Evolutionary conservation across 768 basidiomycete species (phyloP), one percentile per base, ranked within the genome.

Genomic region (Rhizopogon salebrosus): DNA sequence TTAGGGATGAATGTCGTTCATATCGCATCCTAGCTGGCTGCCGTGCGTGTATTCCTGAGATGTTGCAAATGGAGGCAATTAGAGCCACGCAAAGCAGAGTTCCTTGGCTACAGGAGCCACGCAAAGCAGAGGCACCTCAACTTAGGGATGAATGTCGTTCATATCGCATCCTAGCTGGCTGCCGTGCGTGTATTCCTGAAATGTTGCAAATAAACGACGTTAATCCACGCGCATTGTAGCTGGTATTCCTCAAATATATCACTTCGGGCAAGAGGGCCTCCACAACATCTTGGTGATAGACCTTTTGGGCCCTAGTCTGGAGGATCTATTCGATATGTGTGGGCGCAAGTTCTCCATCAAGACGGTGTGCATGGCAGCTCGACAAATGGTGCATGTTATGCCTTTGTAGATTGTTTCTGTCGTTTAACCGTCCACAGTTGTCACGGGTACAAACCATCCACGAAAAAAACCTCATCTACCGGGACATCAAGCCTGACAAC

Each of bases 401-500:
- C 34, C 20, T 2, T 1, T 31, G 26, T 11, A 26, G 45, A 31
- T 31, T 52, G 27, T 52, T 41, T 54, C 34, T 41, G 49, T 37
- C 43, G 23, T 59, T 38, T 58, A 38, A 53, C 43, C 37, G 39
- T 38, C 54, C 31, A 35, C 58, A 98, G 95, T 77, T 99, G 54
- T 83, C 91, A 46, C 85, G 97, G 62, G 94, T 97, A 18, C 95
- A 98, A 71, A 95, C 90, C 16, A 98, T 99, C 49, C 97, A 99
- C 71, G 95, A 98, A 72, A 98, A 98, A 80, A 98, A 97, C 72
- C 83, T 99, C 63, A 98, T 99, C 62, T 98, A 99, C 70, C 89
- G 97, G 51, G 97, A 99, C 69, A 98, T 99, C 76, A 99, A 99
- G 71, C 97, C 97, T 9, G 97, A 98, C 75, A 99, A 99, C 72